Evolutionary conservation across 225 moss, liverwort and hornwort genomes (phyloP).

Genomic region (Ulota crispa): DNA sequence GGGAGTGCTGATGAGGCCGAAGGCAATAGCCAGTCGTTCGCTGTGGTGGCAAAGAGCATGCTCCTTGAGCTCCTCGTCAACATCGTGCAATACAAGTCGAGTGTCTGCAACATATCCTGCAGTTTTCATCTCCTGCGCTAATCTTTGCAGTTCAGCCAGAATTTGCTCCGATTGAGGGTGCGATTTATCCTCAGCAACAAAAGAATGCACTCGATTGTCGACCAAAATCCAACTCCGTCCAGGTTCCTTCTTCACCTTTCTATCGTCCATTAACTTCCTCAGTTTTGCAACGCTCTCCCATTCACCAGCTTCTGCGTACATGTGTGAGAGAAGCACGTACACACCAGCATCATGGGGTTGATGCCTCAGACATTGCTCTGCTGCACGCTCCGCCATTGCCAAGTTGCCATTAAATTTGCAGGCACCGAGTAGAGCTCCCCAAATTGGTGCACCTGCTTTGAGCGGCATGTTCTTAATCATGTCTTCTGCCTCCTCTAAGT

Average conservation of each 20-base stretch:
- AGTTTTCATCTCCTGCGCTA: conserved; percentile 19
- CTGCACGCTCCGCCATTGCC: conserved; percentile 32
- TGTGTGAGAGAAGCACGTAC: conserved; percentile 37
- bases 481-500: conserved; percentile 29
- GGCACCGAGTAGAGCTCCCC: conserved; percentile 39
- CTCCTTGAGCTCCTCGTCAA: conserved; percentile 31
- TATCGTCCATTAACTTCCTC: conserved; percentile 31
- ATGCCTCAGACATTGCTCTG: conserved; percentile 25
- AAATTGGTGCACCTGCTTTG: conserved; percentile 35
- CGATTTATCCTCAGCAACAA: conserved; percentile 27
- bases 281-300: conserved; percentile 32
- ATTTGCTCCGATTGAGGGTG: conserved; percentile 31
- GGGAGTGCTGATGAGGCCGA: conserved; percentile 36
- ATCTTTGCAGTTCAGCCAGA: conserved; percentile 10
- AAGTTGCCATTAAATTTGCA: conserved; percentile 36
- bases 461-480: conserved; percentile 36
- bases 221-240: conserved; percentile 42
- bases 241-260: conserved; percentile 27
- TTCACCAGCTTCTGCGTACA: conserved; percentile 34
- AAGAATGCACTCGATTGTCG: conserved; percentile 32
- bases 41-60: conserved; percentile 32
- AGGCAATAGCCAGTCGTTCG: conserved; percentile 38
- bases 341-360: conserved; percentile 40
- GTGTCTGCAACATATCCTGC: conserved; percentile 33
- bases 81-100: conserved; percentile 26